A percentile compares a stretch with the other conserved stretches of the same genome.
Evolutionary conservation across 2,329 filamentous ascomycete species (phyloP).

Genomic region (Exophiala mesophila): DNA sequence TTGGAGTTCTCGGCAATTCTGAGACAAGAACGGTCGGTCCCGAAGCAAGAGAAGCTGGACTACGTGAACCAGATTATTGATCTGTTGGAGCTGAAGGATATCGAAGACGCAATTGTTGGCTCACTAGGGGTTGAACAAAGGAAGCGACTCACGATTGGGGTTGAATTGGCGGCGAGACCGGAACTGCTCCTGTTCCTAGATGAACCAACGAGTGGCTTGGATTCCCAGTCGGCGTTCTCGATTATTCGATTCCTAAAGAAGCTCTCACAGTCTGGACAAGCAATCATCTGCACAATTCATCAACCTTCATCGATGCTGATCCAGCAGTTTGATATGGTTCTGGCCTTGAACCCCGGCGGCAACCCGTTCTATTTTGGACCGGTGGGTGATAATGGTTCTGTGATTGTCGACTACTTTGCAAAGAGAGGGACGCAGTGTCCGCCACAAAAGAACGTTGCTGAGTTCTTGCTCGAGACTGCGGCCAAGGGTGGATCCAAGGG

Average conservation of each 20-base stretch:
- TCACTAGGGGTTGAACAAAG: constrained; percentile 64
- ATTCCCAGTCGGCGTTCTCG: constrained; percentile 63
- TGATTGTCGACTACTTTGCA: constrained; percentile 64
- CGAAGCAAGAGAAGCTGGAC: constrained; percentile 57
- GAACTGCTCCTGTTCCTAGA: constrained; percentile 65
- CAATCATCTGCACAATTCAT: constrained; percentile 70
- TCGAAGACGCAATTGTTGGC: constrained; percentile 62
- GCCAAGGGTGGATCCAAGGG: constrained; percentile 50
- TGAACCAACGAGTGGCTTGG: constrained; percentile 66
- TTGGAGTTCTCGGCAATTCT: constrained; percentile 65
- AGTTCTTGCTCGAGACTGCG: constrained; percentile 63
- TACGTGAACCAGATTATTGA: constrained; percentile 65
- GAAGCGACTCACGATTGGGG: constrained; percentile 68
- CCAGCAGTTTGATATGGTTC: constrained; percentile 68
- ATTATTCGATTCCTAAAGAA: constrained; percentile 67
- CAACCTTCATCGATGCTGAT: constrained; percentile 66
- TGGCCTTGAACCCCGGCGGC: constrained; percentile 63
- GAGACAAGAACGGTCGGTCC: constrained; percentile 52
- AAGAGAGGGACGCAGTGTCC: constrained; percentile 63
- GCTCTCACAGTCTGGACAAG: constrained; percentile 60
- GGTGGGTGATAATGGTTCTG: constrained; percentile 61
- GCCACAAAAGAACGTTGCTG: constrained; percentile 60
- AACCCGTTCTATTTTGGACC: constrained; percentile 71
- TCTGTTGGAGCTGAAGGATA: constrained; percentile 59
- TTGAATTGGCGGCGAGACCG: constrained; percentile 67